These are phyloP conservation scores for Stachybotrys echinatus DNA, from an alignment of 2,329 filamentous ascomycete species.

Conservation along the genomic window DNA sequence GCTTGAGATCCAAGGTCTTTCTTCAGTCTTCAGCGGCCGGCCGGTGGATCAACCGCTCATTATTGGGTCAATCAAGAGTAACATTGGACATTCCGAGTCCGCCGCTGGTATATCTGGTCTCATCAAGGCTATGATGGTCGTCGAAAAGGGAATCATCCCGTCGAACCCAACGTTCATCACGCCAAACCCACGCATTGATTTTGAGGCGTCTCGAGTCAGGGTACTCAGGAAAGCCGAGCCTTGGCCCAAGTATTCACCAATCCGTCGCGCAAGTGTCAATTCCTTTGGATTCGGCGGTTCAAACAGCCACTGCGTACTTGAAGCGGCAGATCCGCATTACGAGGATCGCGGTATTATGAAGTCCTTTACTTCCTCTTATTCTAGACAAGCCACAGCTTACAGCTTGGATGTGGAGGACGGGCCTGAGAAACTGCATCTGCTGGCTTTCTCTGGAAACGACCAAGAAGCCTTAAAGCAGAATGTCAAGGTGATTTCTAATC, in stretches of 20 bases:
- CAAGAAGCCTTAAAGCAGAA: slow-evolving; percentile 6
- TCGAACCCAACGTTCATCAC: slow-evolving; percentile 27
- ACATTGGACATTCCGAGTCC: slow-evolving; percentile 23
- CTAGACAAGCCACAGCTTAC: background rate
- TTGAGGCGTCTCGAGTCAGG: slow-evolving; percentile 10
- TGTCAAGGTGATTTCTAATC: slow-evolving; percentile 7
- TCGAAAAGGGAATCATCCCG: slow-evolving; percentile 19
- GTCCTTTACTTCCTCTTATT: too few species aligned
- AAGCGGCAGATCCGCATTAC: slow-evolving; percentile 6
- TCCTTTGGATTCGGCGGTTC: slow-evolving; percentile 38
- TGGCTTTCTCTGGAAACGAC: slow-evolving; percentile 12
- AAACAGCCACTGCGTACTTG: slow-evolving; percentile 35
- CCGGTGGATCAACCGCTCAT: slow-evolving; percentile 10
- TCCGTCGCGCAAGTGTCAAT: slow-evolving; percentile 25
- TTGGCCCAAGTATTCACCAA: slow-evolving; percentile 13
- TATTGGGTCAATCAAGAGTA: slow-evolving; percentile 27
- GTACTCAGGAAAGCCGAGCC: slow-evolving; percentile 20
- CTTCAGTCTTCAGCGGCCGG: slow-evolving; percentile 16
- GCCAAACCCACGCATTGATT: slow-evolving; percentile 31
- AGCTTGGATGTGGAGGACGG: too few species aligned
- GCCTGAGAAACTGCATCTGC: slow-evolving; percentile 3
- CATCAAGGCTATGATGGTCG: slow-evolving; percentile 20
- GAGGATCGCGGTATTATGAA: background rate
- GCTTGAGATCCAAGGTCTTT: slow-evolving; percentile 23
- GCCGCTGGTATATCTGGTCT: slow-evolving; percentile 20